These are phyloP conservation scores for Bipolaris victoriae DNA, from an alignment of 2,329 filamentous ascomycete species.

Conservation along the genomic window DNA sequence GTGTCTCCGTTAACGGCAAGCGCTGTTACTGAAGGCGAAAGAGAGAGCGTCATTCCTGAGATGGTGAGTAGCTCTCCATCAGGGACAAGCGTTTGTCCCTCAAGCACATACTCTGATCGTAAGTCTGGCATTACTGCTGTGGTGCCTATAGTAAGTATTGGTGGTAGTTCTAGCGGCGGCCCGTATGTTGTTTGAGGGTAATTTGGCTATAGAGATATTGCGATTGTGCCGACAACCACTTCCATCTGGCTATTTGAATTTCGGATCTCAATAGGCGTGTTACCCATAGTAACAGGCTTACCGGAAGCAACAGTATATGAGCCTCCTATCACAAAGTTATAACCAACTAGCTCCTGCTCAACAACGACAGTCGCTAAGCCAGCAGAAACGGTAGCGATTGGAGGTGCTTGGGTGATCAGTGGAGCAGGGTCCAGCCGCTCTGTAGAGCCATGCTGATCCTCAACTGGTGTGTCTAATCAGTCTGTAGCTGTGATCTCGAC, in stretches of 20 bases:
- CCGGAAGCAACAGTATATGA: slow-evolving; percentile 29
- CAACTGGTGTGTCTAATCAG: slow-evolving; percentile 26
- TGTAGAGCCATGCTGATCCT: slow-evolving; percentile 27
- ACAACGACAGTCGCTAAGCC: slow-evolving; percentile 28
- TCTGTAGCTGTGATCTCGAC: slow-evolving; percentile 36
- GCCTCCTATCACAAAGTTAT: slow-evolving; percentile 26
- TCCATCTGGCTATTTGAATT: slow-evolving; percentile 28
- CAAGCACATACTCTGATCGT: slow-evolving; percentile 36
- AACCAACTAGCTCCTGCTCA: slow-evolving; percentile 18
- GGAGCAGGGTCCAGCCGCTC: not conserved
- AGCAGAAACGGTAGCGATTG: slow-evolving; percentile 22
- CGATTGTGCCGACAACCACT: slow-evolving; percentile 30
- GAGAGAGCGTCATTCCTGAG: slow-evolving; percentile 43
- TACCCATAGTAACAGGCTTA: slow-evolving; percentile 30
- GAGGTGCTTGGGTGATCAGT: slow-evolving; percentile 8
- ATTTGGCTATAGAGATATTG: slow-evolving; percentile 20
- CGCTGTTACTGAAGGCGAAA: slow-evolving; percentile 46
- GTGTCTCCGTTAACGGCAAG: slow-evolving; percentile 45
- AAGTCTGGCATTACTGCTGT: slow-evolving; percentile 32
- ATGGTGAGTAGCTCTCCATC: slow-evolving; percentile 46
- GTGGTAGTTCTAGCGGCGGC: slow-evolving; percentile 11
- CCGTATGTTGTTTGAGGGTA: slow-evolving; percentile 24
- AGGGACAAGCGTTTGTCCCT: slow-evolving; percentile 41
- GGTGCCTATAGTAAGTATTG: slow-evolving; percentile 30
- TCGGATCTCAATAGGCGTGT: slow-evolving; percentile 36